Conservation (phyloP, 2,329 filamentous ascomycete genomes). For the Curvularia lunata region DNA sequence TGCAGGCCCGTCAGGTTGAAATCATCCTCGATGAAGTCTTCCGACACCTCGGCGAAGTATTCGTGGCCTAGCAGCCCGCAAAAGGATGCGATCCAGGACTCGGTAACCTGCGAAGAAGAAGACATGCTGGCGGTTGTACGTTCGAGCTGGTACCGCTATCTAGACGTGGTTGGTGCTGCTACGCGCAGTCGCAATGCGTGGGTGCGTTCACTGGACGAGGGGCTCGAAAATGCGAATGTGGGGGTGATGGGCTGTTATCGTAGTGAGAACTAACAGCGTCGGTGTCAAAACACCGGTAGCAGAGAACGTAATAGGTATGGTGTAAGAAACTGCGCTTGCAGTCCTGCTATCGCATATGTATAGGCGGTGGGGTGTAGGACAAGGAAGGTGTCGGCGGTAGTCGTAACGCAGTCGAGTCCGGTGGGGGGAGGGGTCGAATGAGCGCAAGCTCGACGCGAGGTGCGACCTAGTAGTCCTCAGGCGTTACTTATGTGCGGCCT, state of each 20-base stretch:
- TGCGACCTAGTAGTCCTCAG: background rate
- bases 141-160: conserved; percentile 21
- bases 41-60: conserved; percentile 98
- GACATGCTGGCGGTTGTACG: conserved; percentile 53
- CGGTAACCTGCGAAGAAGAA: conserved; percentile 65
- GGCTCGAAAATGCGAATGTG: conserved; percentile 40
- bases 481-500: background rate
- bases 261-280: conserved; percentile 7
- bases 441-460: conserved; percentile 15
- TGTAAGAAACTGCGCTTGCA: conserved; percentile 24
- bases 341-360: conserved; percentile 28
- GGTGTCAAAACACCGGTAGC: background rate
- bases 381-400: conserved; percentile 15
- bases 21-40: conserved; percentile 99
- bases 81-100: conserved; percentile 98
- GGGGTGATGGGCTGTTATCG: conserved; percentile 22
- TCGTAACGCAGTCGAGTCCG: conserved; percentile 18
- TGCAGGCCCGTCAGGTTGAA: conserved; percentile 98
- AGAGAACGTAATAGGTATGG: conserved; percentile 1
- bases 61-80: conserved; percentile 95
- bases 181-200: conserved; percentile 29
- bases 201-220: conserved; percentile 28
- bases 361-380: conserved; percentile 12
- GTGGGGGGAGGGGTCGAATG: conserved; percentile 26
- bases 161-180: conserved; percentile 25